These are phyloP conservation scores for Nephelium lappaceum DNA, from an alignment of 345 rosid genomes.

Conservation along the genomic window DNA sequence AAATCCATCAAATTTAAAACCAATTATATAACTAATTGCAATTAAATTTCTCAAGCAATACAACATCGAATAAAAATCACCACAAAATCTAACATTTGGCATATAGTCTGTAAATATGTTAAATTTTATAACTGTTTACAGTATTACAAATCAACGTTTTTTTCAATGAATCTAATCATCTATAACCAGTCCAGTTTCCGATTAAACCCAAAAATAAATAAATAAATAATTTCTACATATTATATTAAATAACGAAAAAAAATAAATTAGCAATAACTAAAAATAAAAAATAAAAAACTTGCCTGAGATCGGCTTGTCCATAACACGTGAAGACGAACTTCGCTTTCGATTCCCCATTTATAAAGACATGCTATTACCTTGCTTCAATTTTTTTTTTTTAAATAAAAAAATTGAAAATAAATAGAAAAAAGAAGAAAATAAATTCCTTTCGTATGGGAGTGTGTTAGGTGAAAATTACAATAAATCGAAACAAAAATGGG, in stretches of 20 bases:
- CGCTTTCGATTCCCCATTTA: slow-evolving; percentile 37
- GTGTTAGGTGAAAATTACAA: background rate
- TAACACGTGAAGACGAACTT: slow-evolving; percentile 31
- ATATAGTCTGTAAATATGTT: background rate
- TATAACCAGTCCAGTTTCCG: no score
- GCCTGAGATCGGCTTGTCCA: slow-evolving; percentile 33
- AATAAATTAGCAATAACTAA: background rate
- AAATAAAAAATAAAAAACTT: background rate
- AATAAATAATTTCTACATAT: no score
- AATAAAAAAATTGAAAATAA: background rate
- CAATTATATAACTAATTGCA: background rate
- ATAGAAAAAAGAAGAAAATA: background rate
- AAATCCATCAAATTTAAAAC: background rate
- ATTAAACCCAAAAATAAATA: no score
- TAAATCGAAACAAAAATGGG: background rate
- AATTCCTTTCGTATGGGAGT: background rate
- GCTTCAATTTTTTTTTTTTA: background rate
- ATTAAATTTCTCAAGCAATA: background rate
- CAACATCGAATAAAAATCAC: background rate
- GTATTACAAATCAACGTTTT: background rate
- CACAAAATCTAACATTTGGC: background rate
- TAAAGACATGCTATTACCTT: slow-evolving; percentile 2
- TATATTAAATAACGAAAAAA: background rate
- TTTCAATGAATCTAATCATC: background rate
- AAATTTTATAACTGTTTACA: background rate